Evolutionary conservation across 371 early-diverging fungal species (phyloP), one percentile per base, ranked within the genome.

Genomic region (Rhizopus arrhizus): DNA sequence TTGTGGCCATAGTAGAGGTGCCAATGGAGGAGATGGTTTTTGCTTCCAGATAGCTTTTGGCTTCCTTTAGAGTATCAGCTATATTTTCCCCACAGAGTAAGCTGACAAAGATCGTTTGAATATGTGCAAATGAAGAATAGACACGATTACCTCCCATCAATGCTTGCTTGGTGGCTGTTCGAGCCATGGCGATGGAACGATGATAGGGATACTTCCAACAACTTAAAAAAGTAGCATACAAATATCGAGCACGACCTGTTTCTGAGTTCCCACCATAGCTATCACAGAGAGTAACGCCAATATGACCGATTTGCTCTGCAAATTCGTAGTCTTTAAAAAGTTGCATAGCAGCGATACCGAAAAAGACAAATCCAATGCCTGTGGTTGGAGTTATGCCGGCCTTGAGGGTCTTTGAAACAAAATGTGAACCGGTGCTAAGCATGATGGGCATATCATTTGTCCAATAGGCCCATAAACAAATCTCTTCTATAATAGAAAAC

Each of bases 401-500:
- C 10, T 63, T 69, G 22, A 79, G 34, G 5, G 77, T 79, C 42
- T 70, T 74, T 10, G 58, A 22, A 2, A 74, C 65, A 36, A 74
- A 61, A 0, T 63, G 54, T 8, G 73, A 61, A 5, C 74, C 73
- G 4, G 74, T 64, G 11, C 71, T 54, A n/a, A 79, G 13, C 46
- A 79, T 70, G 4, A 71, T 64, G 9, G 51, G 65, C 53, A 68
- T 63, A n/a, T 74, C 72, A 47, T 72, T 70, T 48, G 64, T 70
- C 73, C 70, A 74, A 13, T 68, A 76, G 2, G 73, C 77, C 77
- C 77, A 79, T 10, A 79, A 51, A 43, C 76, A 76, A 38, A 77
- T 15, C 16, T 80, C 77, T 63, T 80, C 77, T 58, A 80, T 56
- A 16, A 77, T 74, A 1, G 72, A 58, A 13, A 77, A 62, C 4